phyloP scores from a whole-genome alignment of 805 yeast genomes.

The Yarrowia sp. region DNA sequence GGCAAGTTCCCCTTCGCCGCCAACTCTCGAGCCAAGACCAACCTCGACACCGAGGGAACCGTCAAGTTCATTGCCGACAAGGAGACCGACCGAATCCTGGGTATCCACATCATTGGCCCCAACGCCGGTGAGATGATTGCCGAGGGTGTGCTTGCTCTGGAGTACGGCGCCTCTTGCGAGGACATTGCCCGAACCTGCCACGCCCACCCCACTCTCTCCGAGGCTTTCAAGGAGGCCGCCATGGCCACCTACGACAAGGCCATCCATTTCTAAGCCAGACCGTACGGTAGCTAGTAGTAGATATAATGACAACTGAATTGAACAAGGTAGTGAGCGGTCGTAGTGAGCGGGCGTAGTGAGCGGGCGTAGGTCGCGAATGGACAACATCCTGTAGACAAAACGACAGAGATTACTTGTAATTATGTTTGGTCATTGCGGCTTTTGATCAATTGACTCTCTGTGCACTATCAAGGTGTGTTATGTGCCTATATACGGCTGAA shows the following conservation, averaged over 20 bases:
- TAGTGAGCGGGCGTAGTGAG: no score
- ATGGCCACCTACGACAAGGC: conserved; percentile 91
- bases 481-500: no score
- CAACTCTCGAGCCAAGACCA: conserved; percentile 99
- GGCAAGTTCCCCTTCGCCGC: conserved; percentile 99
- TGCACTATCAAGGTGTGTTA: no score
- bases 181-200: conserved; percentile 97
- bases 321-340: no score
- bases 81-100: conserved; percentile 94
- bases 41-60: conserved; percentile 95
- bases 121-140: conserved; percentile 99
- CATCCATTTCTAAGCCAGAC: conserved; percentile 68
- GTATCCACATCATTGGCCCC: conserved; percentile 96
- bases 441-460: no score
- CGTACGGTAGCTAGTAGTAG: neutral
- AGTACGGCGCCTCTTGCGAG: conserved; percentile 98
- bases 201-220: conserved; percentile 98
- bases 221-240: conserved; percentile 98
- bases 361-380: neutral
- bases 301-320: conserved; percentile 3
- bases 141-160: conserved; percentile 96
- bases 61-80: conserved; percentile 96
- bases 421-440: no score
- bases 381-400: no score
- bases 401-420: no score